A percentile compares a stretch with the other conserved stretches of the same genome.
Conservation (phyloP, 2,329 filamentous ascomycete genomes). For the Xylaria sp. region DNA sequence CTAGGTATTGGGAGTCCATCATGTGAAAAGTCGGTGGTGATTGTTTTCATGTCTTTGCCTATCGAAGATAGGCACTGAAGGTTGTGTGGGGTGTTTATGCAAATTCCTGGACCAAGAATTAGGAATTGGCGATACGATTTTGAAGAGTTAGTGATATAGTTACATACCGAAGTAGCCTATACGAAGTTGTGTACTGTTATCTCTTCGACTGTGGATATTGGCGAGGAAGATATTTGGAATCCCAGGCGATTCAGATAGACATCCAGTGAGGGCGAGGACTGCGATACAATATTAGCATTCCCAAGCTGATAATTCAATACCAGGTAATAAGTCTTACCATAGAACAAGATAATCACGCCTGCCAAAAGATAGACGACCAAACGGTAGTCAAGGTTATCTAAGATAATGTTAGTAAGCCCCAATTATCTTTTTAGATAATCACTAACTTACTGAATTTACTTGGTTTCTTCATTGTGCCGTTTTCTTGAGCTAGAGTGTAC, state of each 20-base stretch:
- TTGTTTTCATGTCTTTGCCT: background rate
- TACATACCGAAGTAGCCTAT: slow-evolving; percentile 6
- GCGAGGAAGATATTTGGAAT: slow-evolving; percentile 6
- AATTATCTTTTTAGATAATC: too few species aligned
- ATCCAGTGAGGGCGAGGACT: slow-evolving; percentile 8
- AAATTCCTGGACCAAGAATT: background rate
- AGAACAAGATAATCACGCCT: slow-evolving; percentile 5
- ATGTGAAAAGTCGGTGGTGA: background rate
- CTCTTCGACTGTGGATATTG: background rate
- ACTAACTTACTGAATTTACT: background rate
- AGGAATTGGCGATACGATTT: background rate
- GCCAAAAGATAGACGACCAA: background rate
- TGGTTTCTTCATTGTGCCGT: background rate
- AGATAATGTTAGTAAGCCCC: background rate
- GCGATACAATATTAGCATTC: background rate
- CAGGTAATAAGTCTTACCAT: background rate
- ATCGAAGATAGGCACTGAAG: background rate
- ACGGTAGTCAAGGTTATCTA: slow-evolving; percentile 2
- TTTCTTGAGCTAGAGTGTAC: background rate
- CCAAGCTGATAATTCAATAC: background rate
- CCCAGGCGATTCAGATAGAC: slow-evolving; percentile 2
- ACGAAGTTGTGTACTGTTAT: background rate
- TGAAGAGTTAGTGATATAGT: background rate
- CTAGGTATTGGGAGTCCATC: background rate
- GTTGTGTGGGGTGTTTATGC: background rate